Percentiles rank a stretch among this genome's conserved stretches.
Conservation (phyloP, 176 grass and related monocot genomes). For the Oryza coarctata region DNA sequence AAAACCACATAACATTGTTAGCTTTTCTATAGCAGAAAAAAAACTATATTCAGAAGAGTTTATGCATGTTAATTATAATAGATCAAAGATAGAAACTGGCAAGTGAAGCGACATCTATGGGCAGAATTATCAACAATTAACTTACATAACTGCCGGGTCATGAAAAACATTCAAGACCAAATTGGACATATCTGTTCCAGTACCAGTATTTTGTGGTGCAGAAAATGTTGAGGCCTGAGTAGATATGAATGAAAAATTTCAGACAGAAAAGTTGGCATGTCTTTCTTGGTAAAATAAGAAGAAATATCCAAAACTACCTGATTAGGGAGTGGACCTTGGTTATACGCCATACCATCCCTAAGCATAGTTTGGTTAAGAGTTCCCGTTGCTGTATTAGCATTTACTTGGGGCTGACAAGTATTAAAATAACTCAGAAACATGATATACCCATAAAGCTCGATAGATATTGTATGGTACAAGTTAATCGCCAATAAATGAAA, state of each 20-base stretch:
- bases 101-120: neutral
- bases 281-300: conserved; percentile 20
- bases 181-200: conserved; percentile 21
- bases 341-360: conserved; percentile 36
- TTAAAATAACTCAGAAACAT: conserved; percentile 12
- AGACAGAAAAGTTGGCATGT: neutral
- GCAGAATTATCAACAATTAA: conserved; percentile 6
- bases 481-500: conserved; percentile 15
- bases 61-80: neutral
- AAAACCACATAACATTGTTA: neutral
- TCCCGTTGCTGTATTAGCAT: conserved; percentile 20
- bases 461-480: neutral
- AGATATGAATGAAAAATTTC: conserved; percentile 14
- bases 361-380: conserved; percentile 9
- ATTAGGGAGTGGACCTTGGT: conserved; percentile 39
- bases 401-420: conserved; percentile 38
- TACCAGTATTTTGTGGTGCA: conserved; percentile 24
- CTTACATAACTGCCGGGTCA: conserved; percentile 56
- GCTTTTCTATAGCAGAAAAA: neutral
- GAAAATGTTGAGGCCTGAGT: conserved; percentile 35
- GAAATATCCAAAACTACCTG: conserved; percentile 29
- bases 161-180: conserved; percentile 76
- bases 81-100: neutral
- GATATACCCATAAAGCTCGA: neutral
- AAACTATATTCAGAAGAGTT: neutral